Evolutionary conservation across 1,284 basidiomycete genomes (phyloP).

Genomic region (Ceratobasidium sp.): DNA sequence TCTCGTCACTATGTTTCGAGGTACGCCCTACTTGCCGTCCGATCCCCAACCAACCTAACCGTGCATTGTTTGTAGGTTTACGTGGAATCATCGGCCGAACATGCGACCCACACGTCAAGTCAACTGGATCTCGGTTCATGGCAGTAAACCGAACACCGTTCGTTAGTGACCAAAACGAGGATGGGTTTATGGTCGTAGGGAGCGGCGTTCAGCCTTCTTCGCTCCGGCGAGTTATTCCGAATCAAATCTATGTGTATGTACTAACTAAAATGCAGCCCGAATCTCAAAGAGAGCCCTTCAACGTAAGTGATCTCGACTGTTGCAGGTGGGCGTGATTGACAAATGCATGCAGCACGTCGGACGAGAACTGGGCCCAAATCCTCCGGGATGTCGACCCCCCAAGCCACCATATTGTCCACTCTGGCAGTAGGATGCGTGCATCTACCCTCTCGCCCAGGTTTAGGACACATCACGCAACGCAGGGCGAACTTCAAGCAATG

Average conservation of each 20-base stretch:
- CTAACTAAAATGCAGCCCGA: slow-evolving; percentile 32
- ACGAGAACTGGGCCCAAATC: slow-evolving; percentile 24
- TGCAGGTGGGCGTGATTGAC: slow-evolving; percentile 46
- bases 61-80: neutral
- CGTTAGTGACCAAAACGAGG: slow-evolving; percentile 69
- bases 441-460: slow-evolving; percentile 52
- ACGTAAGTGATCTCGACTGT: slow-evolving; percentile 9
- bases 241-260: slow-evolving; percentile 46
- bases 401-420: neutral
- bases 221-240: slow-evolving; percentile 41
- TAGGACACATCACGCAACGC: slow-evolving; percentile 54
- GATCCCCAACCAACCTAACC: no score
- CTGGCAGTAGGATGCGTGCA: neutral
- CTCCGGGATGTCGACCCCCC: slow-evolving; percentile 30
- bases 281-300: slow-evolving; percentile 8
- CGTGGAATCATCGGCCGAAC: neutral
- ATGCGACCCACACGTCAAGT: slow-evolving; percentile 6
- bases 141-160: slow-evolving; percentile 54
- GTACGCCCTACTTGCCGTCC: slow-evolving; percentile 1
- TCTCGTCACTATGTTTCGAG: neutral
- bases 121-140: neutral
- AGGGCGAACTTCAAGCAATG: slow-evolving; percentile 58
- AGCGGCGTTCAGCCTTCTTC: slow-evolving; percentile 41
- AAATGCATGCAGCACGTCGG: slow-evolving; percentile 2
- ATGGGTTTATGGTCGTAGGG: slow-evolving; percentile 43